A percentile compares a stretch with the other conserved stretches of the same genome.
phyloP scores from a whole-genome alignment of 306 rosid species.

The Citrullus colocynthis region DNA sequence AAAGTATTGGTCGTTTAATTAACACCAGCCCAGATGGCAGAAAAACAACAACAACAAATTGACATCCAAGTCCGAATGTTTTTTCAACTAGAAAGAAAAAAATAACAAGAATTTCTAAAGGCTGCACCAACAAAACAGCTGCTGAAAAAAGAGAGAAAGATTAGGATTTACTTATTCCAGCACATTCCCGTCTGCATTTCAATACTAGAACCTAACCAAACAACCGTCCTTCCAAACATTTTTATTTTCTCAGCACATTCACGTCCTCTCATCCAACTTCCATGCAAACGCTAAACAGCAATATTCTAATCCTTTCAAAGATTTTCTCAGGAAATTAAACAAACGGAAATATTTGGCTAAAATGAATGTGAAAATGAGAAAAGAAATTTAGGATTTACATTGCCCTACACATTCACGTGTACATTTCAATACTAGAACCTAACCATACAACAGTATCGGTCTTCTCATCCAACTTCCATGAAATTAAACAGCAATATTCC shows the following conservation, averaged over 20 bases:
- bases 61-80: background rate
- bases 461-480: background rate
- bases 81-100: background rate
- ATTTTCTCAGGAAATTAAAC: no score
- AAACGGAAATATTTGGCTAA: no score
- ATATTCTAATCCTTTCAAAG: no score
- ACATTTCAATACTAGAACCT: background rate
- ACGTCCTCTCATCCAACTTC: background rate
- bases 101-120: no score
- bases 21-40: background rate
- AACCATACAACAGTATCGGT: background rate
- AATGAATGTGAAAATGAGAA: no score
- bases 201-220: background rate
- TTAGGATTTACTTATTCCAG: background rate
- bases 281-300: background rate
- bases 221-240: background rate
- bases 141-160: background rate
- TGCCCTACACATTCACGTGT: background rate
- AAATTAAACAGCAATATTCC: no score
- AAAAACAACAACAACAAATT: no score
- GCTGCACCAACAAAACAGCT: background rate
- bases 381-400: background rate
- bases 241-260: no score
- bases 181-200: background rate
- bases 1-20: background rate